Evolutionary conservation across 805 yeast species (phyloP).

Genomic region (Candida glaebosa): DNA sequence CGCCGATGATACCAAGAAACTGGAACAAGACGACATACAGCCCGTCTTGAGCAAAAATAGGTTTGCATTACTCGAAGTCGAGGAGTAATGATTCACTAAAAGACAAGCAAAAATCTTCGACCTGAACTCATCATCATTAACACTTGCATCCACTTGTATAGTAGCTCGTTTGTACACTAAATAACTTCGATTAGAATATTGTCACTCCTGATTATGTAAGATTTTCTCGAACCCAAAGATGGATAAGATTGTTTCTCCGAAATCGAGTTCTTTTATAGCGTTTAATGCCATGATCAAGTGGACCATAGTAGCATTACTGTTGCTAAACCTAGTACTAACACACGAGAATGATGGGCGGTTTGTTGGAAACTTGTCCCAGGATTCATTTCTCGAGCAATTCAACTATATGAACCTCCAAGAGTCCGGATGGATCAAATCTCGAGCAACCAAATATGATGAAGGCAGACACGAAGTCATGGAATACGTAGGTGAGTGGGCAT

Average conservation of each 20-base stretch:
- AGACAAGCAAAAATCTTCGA: not conserved
- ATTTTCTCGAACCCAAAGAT: no score
- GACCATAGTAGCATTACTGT: not conserved
- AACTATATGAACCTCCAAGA: conserved; percentile 17
- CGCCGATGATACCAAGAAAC: conserved; percentile 11
- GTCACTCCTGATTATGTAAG: conserved; percentile 1
- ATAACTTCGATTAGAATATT: no score
- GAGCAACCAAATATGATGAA: conserved; percentile 49
- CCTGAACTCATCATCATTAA: no score
- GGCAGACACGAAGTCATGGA: conserved; percentile 26
- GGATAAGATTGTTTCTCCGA: no score
- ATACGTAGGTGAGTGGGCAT: conserved; percentile 72
- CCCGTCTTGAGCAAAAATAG: conserved; percentile 15
- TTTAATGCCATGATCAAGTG: not conserved
- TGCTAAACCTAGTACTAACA: not conserved
- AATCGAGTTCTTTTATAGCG: no score
- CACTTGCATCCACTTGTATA: conserved; percentile 1
- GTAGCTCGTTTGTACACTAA: not conserved
- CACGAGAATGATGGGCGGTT: not conserved
- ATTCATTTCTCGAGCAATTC: conserved; percentile 68
- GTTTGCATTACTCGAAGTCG: conserved; percentile 38
- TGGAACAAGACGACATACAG: conserved; percentile 10
- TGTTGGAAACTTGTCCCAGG: conserved; percentile 26
- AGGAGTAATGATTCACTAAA: conserved; percentile 32
- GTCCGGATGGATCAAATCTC: conserved; percentile 50